Base-by-base conservation (phyloP, 2,329 filamentous ascomycete species). In the Orbilia ellipsospora region DNA sequence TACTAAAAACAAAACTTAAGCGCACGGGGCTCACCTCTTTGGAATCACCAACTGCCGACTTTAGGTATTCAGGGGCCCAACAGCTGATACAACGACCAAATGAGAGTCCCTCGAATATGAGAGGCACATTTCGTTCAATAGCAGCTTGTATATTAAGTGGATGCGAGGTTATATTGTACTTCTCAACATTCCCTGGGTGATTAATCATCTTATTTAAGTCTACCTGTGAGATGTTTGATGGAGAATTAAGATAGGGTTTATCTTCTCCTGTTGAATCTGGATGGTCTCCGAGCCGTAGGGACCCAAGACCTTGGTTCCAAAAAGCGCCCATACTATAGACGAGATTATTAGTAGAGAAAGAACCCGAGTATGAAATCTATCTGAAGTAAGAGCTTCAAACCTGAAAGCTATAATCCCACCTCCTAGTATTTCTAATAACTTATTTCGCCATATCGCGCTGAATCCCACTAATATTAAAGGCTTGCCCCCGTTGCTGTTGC, bases 281-380 rank as follows among this genome's bases (percentile, higher is more conserved):
- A 10, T 36, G 31, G 5, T 10, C 8, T 6, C 36, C 51, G 5
- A 68, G 42, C 6, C 45, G 26, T 31, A 74, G 50, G 23, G 52
- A 28, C 51, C 44, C 48, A 12, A 86, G 84, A 0, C 88, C 88
- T 36, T 85, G 85, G 60, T 93, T 94, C 92, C 92, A 96, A 80
- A 88, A 93, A 5, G 91, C 92, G 0, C 93, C 93, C 86, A 96
- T 96, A 0, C 92, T 93, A 83, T 96, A 96, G 81, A 93, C 96
- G 0, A 93, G 92, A 15, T 91, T 15, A 28, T 40, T 13, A 10
- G 10, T 13, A 48, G 3, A 13, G 48, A 23, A 8, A 18, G 5
- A 23, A 23, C 23, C 23, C 4, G 23, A 23, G 31, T 10, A 36
- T 36, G 8, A 2, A 23, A 23, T 10, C 31, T 10, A 36, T 36